phyloP scores from a whole-genome alignment of 352 stramenopile genomes.

The Lagenidium sp. region DNA sequence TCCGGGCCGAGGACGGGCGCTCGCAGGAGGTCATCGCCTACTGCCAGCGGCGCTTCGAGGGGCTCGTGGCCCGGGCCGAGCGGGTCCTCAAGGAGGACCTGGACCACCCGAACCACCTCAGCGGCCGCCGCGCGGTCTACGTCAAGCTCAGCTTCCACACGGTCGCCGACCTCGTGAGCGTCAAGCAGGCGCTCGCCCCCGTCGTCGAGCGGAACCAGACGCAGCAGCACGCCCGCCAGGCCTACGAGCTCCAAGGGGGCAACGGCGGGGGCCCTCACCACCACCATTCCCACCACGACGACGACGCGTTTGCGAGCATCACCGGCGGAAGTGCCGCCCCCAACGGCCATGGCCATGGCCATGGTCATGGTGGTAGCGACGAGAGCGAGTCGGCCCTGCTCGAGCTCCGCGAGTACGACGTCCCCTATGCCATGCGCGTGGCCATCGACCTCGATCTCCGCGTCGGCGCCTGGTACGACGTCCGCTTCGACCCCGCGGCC shows the following conservation, averaged over 20 bases:
- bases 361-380: slow-evolving; percentile 28
- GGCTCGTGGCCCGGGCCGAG: slow-evolving; percentile 66
- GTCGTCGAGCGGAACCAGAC: slow-evolving; percentile 59
- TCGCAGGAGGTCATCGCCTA: slow-evolving; percentile 70
- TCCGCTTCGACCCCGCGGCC: slow-evolving; percentile 68
- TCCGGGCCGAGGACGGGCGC: slow-evolving; percentile 55
- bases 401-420: slow-evolving; percentile 97
- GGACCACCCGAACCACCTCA: slow-evolving; percentile 86
- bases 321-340: no score
- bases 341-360: no score
- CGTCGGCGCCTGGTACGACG: slow-evolving; percentile 96
- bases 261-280: background rate
- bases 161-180: slow-evolving; percentile 51
- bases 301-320: slow-evolving; percentile 23
- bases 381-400: slow-evolving; percentile 70
- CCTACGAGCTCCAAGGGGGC: slow-evolving; percentile 66
- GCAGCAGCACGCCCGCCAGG: slow-evolving; percentile 45
- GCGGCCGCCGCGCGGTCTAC: slow-evolving; percentile 78
- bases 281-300: slow-evolving; percentile 8
- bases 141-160: slow-evolving; percentile 90
- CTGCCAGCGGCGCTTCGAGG: slow-evolving; percentile 82
- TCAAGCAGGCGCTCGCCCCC: slow-evolving; percentile 54
- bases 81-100: slow-evolving; percentile 85
- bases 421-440: slow-evolving; percentile 95
- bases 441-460: slow-evolving; percentile 96